Base-by-base conservation (phyloP, 2,329 filamentous ascomycete species). In the Madurella fahalii region DNA sequence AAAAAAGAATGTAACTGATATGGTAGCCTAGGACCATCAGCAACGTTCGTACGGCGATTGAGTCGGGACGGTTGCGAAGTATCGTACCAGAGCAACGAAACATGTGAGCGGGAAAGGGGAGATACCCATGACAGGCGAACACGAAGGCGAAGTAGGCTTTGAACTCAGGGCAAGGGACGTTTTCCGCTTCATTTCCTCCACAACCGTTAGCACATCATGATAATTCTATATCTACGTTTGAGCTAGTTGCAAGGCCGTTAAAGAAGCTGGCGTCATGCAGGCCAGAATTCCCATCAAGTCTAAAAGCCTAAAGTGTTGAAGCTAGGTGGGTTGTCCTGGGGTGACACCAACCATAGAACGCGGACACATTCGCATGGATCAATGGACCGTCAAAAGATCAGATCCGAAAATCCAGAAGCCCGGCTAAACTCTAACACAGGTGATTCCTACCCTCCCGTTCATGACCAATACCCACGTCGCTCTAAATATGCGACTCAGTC, bases 31-130 rank as follows among this genome's bases (percentile, higher is more conserved):
- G 54, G 84, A 80, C 82, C 40, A 85, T 93, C 61, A 78, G 77
- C 31, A 93, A 94, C 65, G 78, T 91, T 32, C 75, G 78, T 18
- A 71, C 76, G 60, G 88, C 84, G 1, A 62, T 92, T 5, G 75
- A 81, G 59, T 77, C 77, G 47, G 84, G 84, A 0, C 80, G 75
- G 60, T 67, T 92, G 64, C 82, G 80, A 67, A 89, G 79, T 58
- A 80, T 86, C 17, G 87, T 93, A n/a, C 79, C 82, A 1, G 89
- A 93, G 71, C 88, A 93, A 70, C 71, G 64, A 58, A 56, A 64
- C 4, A 54, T 73, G 52, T 52, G 41, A 52, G 25, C 31, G 20
- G 11, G 9, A 12, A 13, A 25, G n/a, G 9, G 9, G 11, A 25
- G 37, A 16, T 17, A 25, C 25, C 25, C 25, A 25, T 25, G 25